A percentile compares a stretch with the other conserved stretches of the same genome.
Conservation (phyloP, 1,139 yeast species). For the Yamadazyma diddensiae region DNA sequence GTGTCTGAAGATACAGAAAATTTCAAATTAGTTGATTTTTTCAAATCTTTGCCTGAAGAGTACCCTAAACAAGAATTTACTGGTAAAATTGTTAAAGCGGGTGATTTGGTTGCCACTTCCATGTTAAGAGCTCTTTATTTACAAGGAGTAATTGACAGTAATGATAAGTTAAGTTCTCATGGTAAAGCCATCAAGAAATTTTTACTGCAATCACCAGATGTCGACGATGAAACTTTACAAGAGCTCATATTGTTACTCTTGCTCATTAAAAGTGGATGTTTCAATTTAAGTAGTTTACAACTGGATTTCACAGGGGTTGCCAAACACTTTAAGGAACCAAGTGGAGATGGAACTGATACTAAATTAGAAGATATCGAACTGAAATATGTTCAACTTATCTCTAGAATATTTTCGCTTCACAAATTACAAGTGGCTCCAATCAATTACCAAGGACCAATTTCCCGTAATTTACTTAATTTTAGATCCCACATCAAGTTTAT, state of each 20-base stretch:
- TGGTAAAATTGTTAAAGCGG: slow-evolving; percentile 31
- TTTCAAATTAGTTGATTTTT: slow-evolving; percentile 36
- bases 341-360: slow-evolving; percentile 17
- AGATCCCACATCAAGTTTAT: slow-evolving; percentile 64
- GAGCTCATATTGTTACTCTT: slow-evolving; percentile 45
- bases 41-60: slow-evolving; percentile 17
- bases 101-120: slow-evolving; percentile 60
- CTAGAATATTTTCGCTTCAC: slow-evolving; percentile 58
- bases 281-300: slow-evolving; percentile 28
- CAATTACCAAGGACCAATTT: slow-evolving; percentile 68
- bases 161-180: slow-evolving; percentile 50
- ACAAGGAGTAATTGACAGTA: slow-evolving; percentile 51
- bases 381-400: slow-evolving; percentile 45
- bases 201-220: slow-evolving; percentile 16
- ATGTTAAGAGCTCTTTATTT: slow-evolving; percentile 57
- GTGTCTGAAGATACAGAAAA: slow-evolving; percentile 21
- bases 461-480: slow-evolving; percentile 59
- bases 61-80: slow-evolving; percentile 13
- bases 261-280: slow-evolving; percentile 33
- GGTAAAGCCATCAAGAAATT: slow-evolving; percentile 51
- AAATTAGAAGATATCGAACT: slow-evolving; percentile 30
- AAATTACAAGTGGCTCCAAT: slow-evolving; percentile 53
- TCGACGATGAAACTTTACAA: slow-evolving; percentile 23
- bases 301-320: slow-evolving; percentile 36
- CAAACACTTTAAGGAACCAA: slow-evolving; percentile 29